Conservation (phyloP, 2,329 filamentous ascomycete species). For the Monilinia fructicola region DNA sequence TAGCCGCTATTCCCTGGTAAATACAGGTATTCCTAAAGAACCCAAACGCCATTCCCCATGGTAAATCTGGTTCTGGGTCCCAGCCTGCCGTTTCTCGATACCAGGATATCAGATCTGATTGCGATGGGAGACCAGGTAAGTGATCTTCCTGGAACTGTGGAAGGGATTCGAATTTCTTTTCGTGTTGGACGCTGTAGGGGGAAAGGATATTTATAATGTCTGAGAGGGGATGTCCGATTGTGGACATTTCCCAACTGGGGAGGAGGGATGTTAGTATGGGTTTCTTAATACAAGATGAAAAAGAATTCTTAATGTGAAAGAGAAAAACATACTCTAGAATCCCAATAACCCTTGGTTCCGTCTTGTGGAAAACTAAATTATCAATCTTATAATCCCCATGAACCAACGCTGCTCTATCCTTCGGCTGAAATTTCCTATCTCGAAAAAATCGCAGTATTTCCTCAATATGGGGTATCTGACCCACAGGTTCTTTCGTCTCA, state of each 20-base stretch:
- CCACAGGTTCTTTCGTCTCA: constrained; percentile 74
- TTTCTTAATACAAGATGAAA: not conserved
- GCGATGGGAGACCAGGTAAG: constrained; percentile 53
- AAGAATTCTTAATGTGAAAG: not conserved
- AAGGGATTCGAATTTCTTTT: constrained; percentile 38
- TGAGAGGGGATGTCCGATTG: constrained; percentile 90
- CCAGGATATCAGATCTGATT: constrained; percentile 61
- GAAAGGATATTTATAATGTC: constrained; percentile 79
- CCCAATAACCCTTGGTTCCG: constrained; percentile 82
- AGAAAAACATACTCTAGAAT: constrained; percentile 69
- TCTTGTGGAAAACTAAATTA: constrained; percentile 86
- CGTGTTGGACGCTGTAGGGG: constrained; percentile 44
- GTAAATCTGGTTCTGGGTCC: constrained; percentile 62
- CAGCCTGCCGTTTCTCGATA: constrained; percentile 69
- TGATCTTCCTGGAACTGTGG: constrained; percentile 47
- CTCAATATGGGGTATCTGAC: constrained; percentile 78
- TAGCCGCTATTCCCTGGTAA: constrained; percentile 86
- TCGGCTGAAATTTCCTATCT: constrained; percentile 66
- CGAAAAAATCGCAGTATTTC: constrained; percentile 78
- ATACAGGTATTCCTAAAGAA: constrained; percentile 62
- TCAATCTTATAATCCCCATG: constrained; percentile 98
- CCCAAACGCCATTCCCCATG: constrained; percentile 62
- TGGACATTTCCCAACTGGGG: constrained; percentile 89
- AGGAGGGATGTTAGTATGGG: constrained; percentile 5
- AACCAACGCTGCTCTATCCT: constrained; percentile 75